phyloP scores from a whole-genome alignment of 2,329 filamentous ascomycete species.

The Aspergillus sp. region DNA sequence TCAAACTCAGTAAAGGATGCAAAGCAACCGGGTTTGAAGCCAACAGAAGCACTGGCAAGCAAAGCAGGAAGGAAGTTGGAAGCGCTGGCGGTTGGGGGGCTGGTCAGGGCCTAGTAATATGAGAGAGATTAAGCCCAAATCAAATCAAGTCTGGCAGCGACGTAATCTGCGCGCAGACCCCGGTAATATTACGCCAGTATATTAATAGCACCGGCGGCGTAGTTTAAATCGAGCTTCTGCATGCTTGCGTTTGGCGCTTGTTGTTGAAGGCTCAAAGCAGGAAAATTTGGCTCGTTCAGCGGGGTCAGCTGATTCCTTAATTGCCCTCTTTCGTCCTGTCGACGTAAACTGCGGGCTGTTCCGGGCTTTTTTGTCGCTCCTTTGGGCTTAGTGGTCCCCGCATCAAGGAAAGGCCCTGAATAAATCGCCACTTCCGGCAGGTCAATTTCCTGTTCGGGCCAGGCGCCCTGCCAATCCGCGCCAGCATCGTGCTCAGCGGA shows the following conservation, averaged over 20 bases:
- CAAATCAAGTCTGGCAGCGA: not conserved
- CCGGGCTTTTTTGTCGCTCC: not conserved
- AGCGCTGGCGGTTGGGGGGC: conserved; percentile 3
- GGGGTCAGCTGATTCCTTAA: conserved; percentile 23
- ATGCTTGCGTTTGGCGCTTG: conserved; percentile 1
- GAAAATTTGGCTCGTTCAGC: conserved; percentile 16
- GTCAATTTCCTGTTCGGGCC: conserved; percentile 7
- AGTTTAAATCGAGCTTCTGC: conserved; percentile 1
- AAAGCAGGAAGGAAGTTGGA: conserved; percentile 2
- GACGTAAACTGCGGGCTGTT: conserved; percentile 1
- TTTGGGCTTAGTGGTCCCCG: conserved; percentile 17
- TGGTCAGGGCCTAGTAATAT: conserved; percentile 1
- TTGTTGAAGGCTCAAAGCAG: not conserved
- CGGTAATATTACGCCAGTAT: conserved; percentile 5
- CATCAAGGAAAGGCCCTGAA: conserved; percentile 1
- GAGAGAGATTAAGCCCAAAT: conserved; percentile 7
- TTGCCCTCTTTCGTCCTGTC: not conserved
- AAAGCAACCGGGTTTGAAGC: not conserved
- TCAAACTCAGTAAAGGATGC: not conserved
- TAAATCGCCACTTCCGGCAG: not conserved
- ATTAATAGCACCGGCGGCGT: not conserved
- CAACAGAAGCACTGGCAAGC: not conserved
- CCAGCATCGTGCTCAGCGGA: not conserved
- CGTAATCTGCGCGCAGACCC: not conserved
- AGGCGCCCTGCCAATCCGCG: not conserved